Evolutionary conservation across 1,139 yeast genomes (phyloP), one percentile per base, ranked within the genome.

Genomic region (Scheffersomyces cryptocercus): DNA sequence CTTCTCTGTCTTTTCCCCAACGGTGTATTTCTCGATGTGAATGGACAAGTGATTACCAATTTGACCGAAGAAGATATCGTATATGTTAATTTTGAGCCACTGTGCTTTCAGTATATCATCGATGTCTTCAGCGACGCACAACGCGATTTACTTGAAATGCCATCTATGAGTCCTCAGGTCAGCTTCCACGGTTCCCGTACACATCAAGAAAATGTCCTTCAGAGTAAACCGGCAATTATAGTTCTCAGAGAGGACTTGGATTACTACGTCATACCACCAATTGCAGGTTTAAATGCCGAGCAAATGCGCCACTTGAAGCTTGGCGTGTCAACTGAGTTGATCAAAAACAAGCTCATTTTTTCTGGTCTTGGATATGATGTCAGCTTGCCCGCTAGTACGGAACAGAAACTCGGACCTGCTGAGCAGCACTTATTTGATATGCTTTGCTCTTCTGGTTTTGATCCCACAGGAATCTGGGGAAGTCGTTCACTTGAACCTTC

Each of bases 231-330:
- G 0, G 89, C 97, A 0, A 85, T 95, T 37, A 90, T 95, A 47
- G 97, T 93, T 3, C 73, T 95, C 44, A 75, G 97, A 49, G 99
- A 95, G 64, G 99, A 95, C 62, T 74, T 95, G 53, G 99, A 95
- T 62, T 95, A 81, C 66, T 95, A 91, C 64, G 88, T 95, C 46
- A 83, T 93, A 26, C 96, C 97, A 0, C 89, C 91, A 2, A 63
- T 67, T 7, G 62, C 71, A 3, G 85, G 85, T 1, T 64, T 81
- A 38, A 56, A 62, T 42, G 65, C 64, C 28, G 81, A 75, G 28
- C 73, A 74, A 40, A 83, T 90, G 77, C 77, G 80, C 53, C 71
- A 73, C 37, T 70, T 91, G 47, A 91, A 91, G 62, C 61, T 79
- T 38, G 78, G 79, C 48, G 95, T 90, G 14, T 96, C 73, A 14